Percentiles rank a stretch among this genome's conserved stretches.
Conservation (phyloP, 352 stramenopile species). For the Pythium apleroticum region DNA sequence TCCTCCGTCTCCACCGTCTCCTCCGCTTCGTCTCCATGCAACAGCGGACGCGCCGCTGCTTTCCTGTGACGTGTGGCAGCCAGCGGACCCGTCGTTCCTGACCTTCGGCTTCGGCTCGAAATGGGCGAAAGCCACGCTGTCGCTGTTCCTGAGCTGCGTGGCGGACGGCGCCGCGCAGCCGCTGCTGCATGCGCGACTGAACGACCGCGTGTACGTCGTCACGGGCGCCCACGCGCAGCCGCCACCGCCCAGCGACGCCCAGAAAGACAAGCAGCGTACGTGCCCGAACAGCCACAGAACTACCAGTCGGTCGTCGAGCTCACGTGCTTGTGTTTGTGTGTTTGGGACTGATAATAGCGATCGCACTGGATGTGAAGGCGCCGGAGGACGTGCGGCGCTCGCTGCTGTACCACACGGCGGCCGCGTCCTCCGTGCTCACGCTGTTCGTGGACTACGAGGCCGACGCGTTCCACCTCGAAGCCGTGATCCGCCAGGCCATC, state of each 20-base stretch:
- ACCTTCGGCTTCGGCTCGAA: constrained; percentile 20
- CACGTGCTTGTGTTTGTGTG: background rate
- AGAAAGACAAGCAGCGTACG: constrained; percentile 17
- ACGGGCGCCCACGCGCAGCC: constrained; percentile 1
- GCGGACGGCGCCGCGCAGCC: constrained; percentile 6
- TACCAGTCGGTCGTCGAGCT: no score
- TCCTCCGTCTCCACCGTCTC: background rate
- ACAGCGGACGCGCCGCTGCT: constrained; percentile 7
- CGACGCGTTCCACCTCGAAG: constrained; percentile 12
- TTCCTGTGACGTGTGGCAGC: constrained; percentile 20
- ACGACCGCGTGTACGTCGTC: constrained; percentile 9
- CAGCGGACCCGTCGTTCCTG: constrained; percentile 11
- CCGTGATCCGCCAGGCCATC: constrained; percentile 7
- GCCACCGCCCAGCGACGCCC: background rate
- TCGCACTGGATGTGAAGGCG: constrained; percentile 20
- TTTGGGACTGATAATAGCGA: constrained; percentile 9
- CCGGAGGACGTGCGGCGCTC: constrained; percentile 18
- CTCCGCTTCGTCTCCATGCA: background rate
- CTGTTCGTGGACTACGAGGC: constrained; percentile 20
- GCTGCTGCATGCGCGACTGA: constrained; percentile 21
- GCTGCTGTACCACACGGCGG: constrained; percentile 28
- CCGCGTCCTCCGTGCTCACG: constrained; percentile 9
- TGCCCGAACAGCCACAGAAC: background rate
- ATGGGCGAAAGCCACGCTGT: constrained; percentile 7
- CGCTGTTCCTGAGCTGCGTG: constrained; percentile 11